Base-by-base conservation (phyloP, 192 early-diverging fungal genomes). In the Obelidium mucronatum region DNA sequence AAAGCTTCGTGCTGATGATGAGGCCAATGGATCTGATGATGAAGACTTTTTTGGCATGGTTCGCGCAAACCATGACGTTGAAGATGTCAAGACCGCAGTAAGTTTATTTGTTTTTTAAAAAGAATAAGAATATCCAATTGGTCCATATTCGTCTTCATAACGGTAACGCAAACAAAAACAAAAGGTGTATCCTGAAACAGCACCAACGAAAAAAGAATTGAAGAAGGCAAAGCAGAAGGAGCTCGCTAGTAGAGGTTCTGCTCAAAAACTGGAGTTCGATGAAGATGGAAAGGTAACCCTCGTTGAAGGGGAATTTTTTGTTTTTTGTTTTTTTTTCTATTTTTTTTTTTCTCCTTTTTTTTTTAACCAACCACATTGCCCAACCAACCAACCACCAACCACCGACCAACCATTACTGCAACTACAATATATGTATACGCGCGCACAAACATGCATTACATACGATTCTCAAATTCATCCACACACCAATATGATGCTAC, bases 211-310 rank as follows among this genome's bases (percentile, higher is more conserved):
- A 86, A 75, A 81, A 22, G 82, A 89, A 69, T 55, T 90, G 65
- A 78, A 81, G 53, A 86, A 87, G 65, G 74, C 83, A 35, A 88
- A 84, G 74, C 84, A 94, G 52, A 95, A 96, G 79, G 81, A 85
- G 35, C 76, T 91, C 79, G 93, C 96, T 81, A 89, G 89, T 68
- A 80, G 85, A 56, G 87, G 91, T 37, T 89, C 85, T 56, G 87
- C 90, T 76, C 82, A 92, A 44, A 94, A 92, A 76, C 66, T 97
- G 8, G 76, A 95, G 53, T 99, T 97, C 83, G 95, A 98, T 84
- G 97, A 99, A 70, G 95, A 97, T 3, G 97, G 97, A 62, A 90
- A 91, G 30, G 91, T 91, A 39, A 81, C 28, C n/a, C 15, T 40
- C n/a, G 48, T 64, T 59, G 51, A 81, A 78, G 80, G 86, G 8